Percentiles rank a stretch among this genome's conserved stretches.
Evolutionary conservation across 148 eudicot species (phyloP).

Genomic region (Diospyros kaki): DNA sequence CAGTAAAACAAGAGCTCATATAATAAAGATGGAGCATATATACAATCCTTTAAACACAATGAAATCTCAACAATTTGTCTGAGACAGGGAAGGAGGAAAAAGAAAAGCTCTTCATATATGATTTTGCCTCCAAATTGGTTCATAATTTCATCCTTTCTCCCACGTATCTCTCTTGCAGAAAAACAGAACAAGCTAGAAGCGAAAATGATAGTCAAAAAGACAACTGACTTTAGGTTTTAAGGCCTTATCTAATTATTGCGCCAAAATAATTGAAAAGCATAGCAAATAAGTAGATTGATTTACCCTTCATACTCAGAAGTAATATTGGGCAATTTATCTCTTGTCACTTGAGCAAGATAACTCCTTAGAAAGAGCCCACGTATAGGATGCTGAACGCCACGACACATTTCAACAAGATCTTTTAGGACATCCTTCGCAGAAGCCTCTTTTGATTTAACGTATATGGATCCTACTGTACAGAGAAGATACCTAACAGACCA

Average conservation of each 20-base stretch:
- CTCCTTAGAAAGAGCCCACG: conserved; percentile 96
- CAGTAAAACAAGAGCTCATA: not conserved
- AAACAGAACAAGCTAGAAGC: not conserved
- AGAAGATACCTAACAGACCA: conserved; percentile 72
- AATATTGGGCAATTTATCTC: conserved; percentile 90
- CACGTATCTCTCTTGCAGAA: not conserved
- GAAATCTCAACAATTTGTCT: not conserved
- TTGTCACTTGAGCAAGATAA: conserved; percentile 90
- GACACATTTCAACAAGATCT: conserved; percentile 98
- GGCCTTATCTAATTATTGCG: not conserved
- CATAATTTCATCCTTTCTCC: conserved; percentile 1
- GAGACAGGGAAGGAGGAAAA: not conserved
- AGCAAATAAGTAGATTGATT: conserved; percentile 12
- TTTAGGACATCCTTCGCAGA: conserved; percentile 86
- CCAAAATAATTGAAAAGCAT: not conserved
- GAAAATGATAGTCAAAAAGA: not conserved
- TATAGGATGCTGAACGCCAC: conserved; percentile 91
- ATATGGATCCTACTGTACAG: conserved; percentile 96
- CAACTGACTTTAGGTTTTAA: not conserved
- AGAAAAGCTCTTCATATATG: not conserved
- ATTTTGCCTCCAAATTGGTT: not conserved
- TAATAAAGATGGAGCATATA: not conserved
- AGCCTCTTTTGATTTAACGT: conserved; percentile 81
- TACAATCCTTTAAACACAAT: not conserved
- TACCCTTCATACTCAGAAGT: conserved; percentile 86